These are phyloP conservation scores for Colletotrichum plurivorum DNA, from an alignment of 2,329 filamentous ascomycete species.

Conservation along the genomic window DNA sequence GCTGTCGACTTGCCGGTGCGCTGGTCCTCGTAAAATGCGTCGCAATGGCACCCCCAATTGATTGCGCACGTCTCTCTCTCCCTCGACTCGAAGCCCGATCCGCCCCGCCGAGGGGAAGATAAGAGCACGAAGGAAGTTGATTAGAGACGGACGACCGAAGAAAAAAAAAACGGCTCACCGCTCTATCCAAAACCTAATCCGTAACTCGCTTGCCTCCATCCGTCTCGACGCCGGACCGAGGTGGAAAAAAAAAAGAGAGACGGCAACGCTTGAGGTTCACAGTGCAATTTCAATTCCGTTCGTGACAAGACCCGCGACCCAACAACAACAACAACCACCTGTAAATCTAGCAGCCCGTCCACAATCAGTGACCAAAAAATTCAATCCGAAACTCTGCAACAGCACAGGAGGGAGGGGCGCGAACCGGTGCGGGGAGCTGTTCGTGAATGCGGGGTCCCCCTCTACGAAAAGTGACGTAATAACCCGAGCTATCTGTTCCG, in stretches of 20 bases:
- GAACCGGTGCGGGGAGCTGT: slow-evolving; percentile 1
- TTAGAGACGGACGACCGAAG: too few species aligned
- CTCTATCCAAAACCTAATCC: slow-evolving; percentile 27
- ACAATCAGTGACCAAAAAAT: too few species aligned
- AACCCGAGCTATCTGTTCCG: slow-evolving; percentile 6
- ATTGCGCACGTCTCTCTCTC: not conserved
- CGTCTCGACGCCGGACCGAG: not conserved
- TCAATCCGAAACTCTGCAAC: too few species aligned
- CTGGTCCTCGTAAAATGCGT: not conserved
- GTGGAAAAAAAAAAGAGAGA: too few species aligned
- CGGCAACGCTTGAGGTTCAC: not conserved
- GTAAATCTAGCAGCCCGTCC: too few species aligned
- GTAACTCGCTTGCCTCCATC: slow-evolving; percentile 30
- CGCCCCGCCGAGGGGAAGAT: not conserved
- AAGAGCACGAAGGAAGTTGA: too few species aligned
- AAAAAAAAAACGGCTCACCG: slow-evolving; percentile 26
- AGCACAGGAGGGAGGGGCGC: not conserved
- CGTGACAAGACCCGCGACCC: too few species aligned
- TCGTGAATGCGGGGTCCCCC: slow-evolving; percentile 28
- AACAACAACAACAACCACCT: not conserved
- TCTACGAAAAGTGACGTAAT: slow-evolving; percentile 23
- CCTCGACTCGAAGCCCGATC: not conserved
- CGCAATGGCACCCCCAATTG: not conserved
- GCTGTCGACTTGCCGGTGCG: not conserved
- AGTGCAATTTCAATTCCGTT: not conserved